phyloP scores from a whole-genome alignment of 2,329 filamentous ascomycete genomes.

The Pseudopyrenochaeta lycopersici region DNA sequence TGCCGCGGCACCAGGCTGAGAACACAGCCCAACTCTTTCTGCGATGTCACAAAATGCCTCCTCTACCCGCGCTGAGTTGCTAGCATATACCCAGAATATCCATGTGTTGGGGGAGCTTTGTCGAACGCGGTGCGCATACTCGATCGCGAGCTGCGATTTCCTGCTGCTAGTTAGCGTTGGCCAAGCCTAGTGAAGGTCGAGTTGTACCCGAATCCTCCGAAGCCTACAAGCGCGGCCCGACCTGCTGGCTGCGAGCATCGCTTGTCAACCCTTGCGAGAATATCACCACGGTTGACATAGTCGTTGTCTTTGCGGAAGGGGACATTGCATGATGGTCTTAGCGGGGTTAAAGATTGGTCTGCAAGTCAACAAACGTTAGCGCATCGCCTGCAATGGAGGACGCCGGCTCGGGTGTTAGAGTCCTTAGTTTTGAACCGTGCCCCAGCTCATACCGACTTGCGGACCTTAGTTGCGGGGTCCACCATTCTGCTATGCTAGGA shows the following conservation, averaged over 20 bases:
- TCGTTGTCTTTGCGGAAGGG: slow-evolving; percentile 13
- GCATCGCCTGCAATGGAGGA: too few species aligned
- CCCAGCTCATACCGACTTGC: too few species aligned
- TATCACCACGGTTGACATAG: slow-evolving; percentile 31
- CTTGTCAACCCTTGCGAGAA: slow-evolving; percentile 29
- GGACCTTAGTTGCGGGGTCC: too few species aligned
- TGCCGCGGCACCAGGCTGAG: slow-evolving; percentile 10
- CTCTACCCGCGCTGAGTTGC: slow-evolving; percentile 22
- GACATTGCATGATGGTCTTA: too few species aligned
- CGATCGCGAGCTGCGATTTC: slow-evolving; percentile 23
- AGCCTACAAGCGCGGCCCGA: slow-evolving; percentile 37
- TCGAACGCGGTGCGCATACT: slow-evolving; percentile 12
- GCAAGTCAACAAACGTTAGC: too few species aligned
- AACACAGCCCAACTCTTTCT: slow-evolving; percentile 13
- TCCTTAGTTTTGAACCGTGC: too few species aligned
- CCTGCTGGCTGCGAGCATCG: slow-evolving; percentile 42
- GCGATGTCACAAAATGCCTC: slow-evolving; percentile 23
- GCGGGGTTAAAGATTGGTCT: too few species aligned
- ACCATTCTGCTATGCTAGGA: too few species aligned
- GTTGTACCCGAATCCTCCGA: slow-evolving; percentile 28
- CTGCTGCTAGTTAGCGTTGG: slow-evolving; percentile 4
- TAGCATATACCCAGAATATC: slow-evolving; percentile 31
- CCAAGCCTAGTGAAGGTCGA: background rate
- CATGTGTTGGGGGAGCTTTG: slow-evolving; percentile 14
- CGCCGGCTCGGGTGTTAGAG: too few species aligned